Base-by-base conservation (phyloP, 192 early-diverging fungal species). In the Backusella macrospora region DNA sequence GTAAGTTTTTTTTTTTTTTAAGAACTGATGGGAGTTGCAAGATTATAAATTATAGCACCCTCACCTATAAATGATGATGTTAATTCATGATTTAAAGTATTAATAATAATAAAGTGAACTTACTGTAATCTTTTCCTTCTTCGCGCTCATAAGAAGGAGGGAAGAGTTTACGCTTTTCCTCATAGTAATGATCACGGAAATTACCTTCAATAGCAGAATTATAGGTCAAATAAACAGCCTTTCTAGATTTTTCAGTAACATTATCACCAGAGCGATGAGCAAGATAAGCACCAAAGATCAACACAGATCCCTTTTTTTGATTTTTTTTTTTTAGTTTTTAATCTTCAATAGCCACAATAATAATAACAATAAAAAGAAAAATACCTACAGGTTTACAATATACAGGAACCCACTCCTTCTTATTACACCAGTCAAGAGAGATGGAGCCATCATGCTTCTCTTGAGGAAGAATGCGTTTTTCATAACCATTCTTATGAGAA, bases 201-300 rank as follows among this genome's bases (percentile, higher is more conserved):
- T 90, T 86, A 68, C 88, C 88, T 52, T 88, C 85, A 12, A 73
- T 78, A 0, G 82, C 66, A 45, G 85, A 83, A 39, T 88, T 90
- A 71, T 88, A 90, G 0, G 88, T 90, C 82, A 90, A 82, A 71
- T 88, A 90, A 10, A 88, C 77, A 48, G 86, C 86, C 16, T 82
- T 83, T 29, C 88, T 84, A 67, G 84, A 81, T 37, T 73, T 70
- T 2, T 81, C 72, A 12, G 87, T 87, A 26, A 40, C 74, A 64
- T 90, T 90, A 26, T 80, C 78, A 26, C 82, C 84, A 4, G 86
- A 87, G 39, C 76, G 81, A 71, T 90, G 87, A 5, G 87, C 87
- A n/a, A 90, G 73, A 55, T 88, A 88, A n/a, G 85, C 86, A 63
- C 87, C 86, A 86, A 90, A 90, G 21, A 90, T 73, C 67, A 88